Percentiles rank a stretch among this genome's conserved stretches.
Conservation (phyloP, 2,329 filamentous ascomycete genomes). For the Trichoderma breve region DNA sequence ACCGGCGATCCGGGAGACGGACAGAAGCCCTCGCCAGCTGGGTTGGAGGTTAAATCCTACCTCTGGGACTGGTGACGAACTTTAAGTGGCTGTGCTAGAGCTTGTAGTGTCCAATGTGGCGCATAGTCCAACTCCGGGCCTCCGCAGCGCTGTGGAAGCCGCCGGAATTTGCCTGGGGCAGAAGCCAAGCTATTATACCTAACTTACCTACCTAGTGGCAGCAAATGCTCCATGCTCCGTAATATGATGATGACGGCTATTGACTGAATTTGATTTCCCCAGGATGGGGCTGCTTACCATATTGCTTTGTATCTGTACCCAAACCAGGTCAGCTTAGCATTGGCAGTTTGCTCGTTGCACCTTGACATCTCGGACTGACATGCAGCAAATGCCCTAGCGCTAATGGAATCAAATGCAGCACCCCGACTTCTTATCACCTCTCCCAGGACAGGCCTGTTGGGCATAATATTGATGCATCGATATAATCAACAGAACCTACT, state of each 20-base stretch:
- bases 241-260: neutral
- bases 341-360: neutral
- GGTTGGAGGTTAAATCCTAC: slow-evolving; percentile 3
- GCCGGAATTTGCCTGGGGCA: slow-evolving; percentile 3
- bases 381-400: neutral
- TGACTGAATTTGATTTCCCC: neutral
- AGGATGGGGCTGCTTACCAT: neutral
- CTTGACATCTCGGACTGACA: neutral
- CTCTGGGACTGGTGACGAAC: slow-evolving; percentile 34
- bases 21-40: slow-evolving; percentile 12
- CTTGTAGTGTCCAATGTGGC: neutral
- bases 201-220: neutral
- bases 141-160: neutral
- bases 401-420: neutral
- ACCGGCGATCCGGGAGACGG: slow-evolving; percentile 18
- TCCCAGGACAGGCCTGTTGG: neutral
- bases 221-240: neutral
- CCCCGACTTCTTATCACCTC: neutral
- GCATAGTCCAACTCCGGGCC: slow-evolving; percentile 1
- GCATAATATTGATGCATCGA: neutral
- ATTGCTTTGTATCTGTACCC: neutral
- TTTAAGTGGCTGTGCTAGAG: slow-evolving; percentile 28
- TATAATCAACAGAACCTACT: neutral
- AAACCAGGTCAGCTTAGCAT: neutral
- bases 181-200: neutral